Percentiles rank a stretch among this genome's conserved stretches.
Evolutionary conservation across 2,329 filamentous ascomycete species (phyloP).

Genomic region (Penicillium sp.): DNA sequence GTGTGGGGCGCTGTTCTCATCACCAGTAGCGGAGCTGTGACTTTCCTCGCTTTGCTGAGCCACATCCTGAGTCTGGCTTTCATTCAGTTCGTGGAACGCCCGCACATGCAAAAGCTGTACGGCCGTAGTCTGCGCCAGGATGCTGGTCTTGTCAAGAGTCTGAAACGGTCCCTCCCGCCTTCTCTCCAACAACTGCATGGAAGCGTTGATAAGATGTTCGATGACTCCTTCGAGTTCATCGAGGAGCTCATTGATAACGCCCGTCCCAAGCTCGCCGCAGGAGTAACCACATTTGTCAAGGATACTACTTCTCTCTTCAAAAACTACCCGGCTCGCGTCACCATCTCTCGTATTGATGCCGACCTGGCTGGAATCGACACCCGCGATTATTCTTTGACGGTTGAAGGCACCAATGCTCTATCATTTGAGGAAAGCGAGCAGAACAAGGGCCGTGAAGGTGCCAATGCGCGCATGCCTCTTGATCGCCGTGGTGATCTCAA

Average conservation of each 20-base stretch:
- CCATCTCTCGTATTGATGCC: slow-evolving; percentile 71
- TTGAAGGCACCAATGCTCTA: slow-evolving; percentile 63
- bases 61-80: slow-evolving; percentile 83
- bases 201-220: slow-evolving; percentile 79
- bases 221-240: slow-evolving; percentile 81
- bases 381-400: slow-evolving; percentile 71
- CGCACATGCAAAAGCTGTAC: slow-evolving; percentile 98
- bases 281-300: slow-evolving; percentile 79
- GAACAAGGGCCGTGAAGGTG: slow-evolving; percentile 69
- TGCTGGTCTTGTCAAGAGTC: slow-evolving; percentile 85
- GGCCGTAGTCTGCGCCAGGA: slow-evolving; percentile 77
- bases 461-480: slow-evolving; percentile 63
- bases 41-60: slow-evolving; percentile 77
- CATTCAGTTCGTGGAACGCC: slow-evolving; percentile 89
- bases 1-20: slow-evolving; percentile 93
- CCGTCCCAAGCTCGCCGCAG: slow-evolving; percentile 77
- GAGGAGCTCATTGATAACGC: slow-evolving; percentile 86
- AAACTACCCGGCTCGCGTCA: slow-evolving; percentile 80
- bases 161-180: slow-evolving; percentile 79
- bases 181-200: slow-evolving; percentile 80
- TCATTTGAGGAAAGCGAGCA: slow-evolving; percentile 55
- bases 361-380: slow-evolving; percentile 76
- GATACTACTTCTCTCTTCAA: slow-evolving; percentile 87
- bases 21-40: slow-evolving; percentile 82
- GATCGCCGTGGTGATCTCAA: slow-evolving; percentile 60